Evolutionary conservation across 2,329 filamentous ascomycete genomes (phyloP).

Genomic region (Torrubiella hemipterigena): DNA sequence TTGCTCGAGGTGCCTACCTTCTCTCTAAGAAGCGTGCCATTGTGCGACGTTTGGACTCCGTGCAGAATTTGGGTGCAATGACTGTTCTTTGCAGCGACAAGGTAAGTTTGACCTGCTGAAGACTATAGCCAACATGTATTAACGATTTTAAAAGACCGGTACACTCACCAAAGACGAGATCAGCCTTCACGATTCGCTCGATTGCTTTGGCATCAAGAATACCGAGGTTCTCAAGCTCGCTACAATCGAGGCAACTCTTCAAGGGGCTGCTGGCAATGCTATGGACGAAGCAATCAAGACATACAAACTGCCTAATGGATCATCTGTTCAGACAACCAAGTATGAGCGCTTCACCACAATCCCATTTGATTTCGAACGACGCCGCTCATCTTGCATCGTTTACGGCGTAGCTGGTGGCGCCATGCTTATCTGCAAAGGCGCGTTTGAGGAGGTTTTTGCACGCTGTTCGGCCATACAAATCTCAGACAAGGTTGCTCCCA

Average conservation of each 20-base stretch:
- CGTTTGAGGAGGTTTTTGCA: conserved; percentile 15
- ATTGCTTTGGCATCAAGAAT: conserved; percentile 9
- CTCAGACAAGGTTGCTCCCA: conserved; percentile 6
- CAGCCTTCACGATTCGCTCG: conserved; percentile 12
- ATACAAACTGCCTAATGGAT: conserved; percentile 6
- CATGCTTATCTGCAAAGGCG: conserved; percentile 17
- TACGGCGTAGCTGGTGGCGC: conserved; percentile 11
- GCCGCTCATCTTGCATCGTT: conserved; percentile 12
- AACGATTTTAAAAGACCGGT: conserved; percentile 9
- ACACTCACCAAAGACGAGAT: conserved; percentile 17
- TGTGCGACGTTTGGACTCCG: conserved; percentile 19
- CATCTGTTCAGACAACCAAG: conserved; percentile 9
- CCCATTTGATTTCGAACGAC: conserved; percentile 15
- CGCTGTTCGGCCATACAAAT: conserved; percentile 11
- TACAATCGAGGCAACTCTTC: conserved; percentile 13
- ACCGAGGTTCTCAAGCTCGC: conserved; percentile 13
- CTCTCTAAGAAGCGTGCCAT: conserved; percentile 22
- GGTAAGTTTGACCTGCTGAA: conserved; percentile 5
- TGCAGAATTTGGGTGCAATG: conserved; percentile 18
- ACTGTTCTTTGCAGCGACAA: conserved; percentile 17
- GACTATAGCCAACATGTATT: not conserved
- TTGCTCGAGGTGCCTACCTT: conserved; percentile 14
- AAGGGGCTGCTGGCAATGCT: conserved; percentile 15
- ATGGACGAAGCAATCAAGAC: conserved; percentile 15
- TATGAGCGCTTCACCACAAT: conserved; percentile 12